Percentiles rank a stretch among this genome's conserved stretches.
phyloP scores from a whole-genome alignment of 2,329 filamentous ascomycete species.

The Exutisphaerella laricina region DNA sequence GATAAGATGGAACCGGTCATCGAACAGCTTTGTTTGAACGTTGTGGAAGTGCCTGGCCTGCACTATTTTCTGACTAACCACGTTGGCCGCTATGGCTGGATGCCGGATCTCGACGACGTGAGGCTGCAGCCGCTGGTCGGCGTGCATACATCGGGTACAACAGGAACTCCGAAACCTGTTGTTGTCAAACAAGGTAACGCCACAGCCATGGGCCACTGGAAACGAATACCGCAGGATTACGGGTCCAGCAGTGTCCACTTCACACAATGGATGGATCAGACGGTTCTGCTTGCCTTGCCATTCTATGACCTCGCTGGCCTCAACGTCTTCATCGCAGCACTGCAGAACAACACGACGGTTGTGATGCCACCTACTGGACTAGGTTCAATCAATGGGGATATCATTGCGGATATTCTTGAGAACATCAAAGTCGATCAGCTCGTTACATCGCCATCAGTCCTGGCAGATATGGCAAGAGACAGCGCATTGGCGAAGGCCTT shows the following conservation, averaged over 20 bases:
- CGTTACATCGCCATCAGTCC: constrained; percentile 8
- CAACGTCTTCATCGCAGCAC: constrained; percentile 7
- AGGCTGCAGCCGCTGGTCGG: constrained; percentile 13
- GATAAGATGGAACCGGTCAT: constrained; percentile 9
- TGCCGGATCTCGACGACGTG: constrained; percentile 7
- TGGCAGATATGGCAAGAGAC: constrained; percentile 14
- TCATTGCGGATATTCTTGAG: constrained; percentile 11
- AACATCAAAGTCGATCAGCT: constrained; percentile 4
- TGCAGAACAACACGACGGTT: constrained; percentile 8
- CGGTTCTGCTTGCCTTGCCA: constrained; percentile 8
- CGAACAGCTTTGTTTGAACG: constrained; percentile 10
- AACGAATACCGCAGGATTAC: constrained; percentile 6
- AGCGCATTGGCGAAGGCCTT: constrained; percentile 6
- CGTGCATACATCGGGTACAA: constrained; percentile 15
- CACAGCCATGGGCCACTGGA: constrained; percentile 13
- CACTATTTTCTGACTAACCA: constrained; percentile 12
- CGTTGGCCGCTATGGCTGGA: constrained; percentile 9
- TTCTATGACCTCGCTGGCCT: constrained; percentile 14
- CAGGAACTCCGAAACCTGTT: constrained; percentile 17
- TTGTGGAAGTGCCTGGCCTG: constrained; percentile 13
- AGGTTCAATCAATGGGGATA: constrained; percentile 6
- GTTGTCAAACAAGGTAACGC: constrained; percentile 12
- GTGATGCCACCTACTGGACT: constrained; percentile 7
- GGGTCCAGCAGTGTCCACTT: constrained; percentile 6
- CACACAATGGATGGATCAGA: constrained; percentile 10